Percentiles rank a stretch among this genome's conserved stretches.
Conservation (phyloP, 208 protist species). For the Wallacemonas sp. region DNA sequence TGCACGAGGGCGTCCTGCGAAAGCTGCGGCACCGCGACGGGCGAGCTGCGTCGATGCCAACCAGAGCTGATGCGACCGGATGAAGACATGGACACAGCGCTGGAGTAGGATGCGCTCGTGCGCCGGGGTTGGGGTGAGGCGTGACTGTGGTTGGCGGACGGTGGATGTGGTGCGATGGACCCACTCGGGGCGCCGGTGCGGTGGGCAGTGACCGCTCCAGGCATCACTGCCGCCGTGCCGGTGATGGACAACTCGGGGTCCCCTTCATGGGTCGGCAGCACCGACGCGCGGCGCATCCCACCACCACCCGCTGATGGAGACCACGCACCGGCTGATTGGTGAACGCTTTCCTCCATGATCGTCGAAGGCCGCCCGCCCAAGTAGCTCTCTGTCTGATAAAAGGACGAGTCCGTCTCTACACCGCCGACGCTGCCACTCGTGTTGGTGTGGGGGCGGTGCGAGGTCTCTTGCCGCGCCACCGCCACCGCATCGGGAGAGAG, state of each 20-base stretch:
- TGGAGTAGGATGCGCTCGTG: too few species aligned
- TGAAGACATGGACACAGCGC: too few species aligned
- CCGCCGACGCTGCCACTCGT: background rate
- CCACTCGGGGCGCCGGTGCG: too few species aligned
- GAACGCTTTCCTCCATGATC: too few species aligned
- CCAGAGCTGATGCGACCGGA: background rate
- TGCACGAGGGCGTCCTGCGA: background rate
- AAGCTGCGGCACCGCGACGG: background rate
- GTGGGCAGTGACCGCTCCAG: background rate
- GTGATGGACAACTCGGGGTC: conserved; percentile 4
- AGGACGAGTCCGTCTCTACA: background rate
- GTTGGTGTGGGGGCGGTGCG: background rate
- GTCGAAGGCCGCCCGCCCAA: background rate
- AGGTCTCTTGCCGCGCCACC: background rate
- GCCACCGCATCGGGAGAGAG: background rate
- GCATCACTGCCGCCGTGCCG: background rate
- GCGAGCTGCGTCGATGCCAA: background rate
- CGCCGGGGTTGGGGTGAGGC: too few species aligned
- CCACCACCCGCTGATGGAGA: too few species aligned
- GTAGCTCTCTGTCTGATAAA: conserved; percentile 16
- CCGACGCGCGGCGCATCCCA: background rate
- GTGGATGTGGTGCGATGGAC: too few species aligned
- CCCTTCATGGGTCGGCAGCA: conserved; percentile 1
- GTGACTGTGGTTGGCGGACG: too few species aligned
- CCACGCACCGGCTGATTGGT: too few species aligned